Evolutionary conservation across 345 rosid genomes (phyloP).

Genomic region (Ceriops tagal): DNA sequence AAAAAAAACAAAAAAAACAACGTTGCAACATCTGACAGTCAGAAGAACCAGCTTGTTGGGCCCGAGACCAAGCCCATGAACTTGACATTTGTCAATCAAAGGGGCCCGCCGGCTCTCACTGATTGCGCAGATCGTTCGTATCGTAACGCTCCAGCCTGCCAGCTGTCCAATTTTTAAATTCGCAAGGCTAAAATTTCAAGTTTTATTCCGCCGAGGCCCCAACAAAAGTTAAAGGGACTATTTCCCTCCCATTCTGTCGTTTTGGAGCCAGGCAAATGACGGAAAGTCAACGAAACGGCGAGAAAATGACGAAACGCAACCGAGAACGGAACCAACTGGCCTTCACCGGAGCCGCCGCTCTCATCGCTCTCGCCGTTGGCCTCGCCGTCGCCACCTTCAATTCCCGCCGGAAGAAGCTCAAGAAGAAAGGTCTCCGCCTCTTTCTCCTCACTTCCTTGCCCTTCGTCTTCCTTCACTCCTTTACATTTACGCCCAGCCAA

Average conservation of each 20-base stretch:
- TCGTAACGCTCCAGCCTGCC: no score
- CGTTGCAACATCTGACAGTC: no score
- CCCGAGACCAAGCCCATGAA: no score
- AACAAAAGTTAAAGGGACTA: neutral
- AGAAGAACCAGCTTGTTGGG: no score
- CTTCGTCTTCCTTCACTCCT: neutral
- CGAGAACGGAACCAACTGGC: constrained; percentile 44
- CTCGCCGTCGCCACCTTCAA: constrained; percentile 65
- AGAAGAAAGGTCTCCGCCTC: constrained; percentile 45
- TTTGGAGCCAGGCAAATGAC: constrained; percentile 18
- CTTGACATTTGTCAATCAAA: no score
- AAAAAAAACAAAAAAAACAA: no score
- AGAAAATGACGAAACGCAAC: constrained; percentile 36
- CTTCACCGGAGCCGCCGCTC: constrained; percentile 75
- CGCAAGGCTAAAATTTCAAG: no score
- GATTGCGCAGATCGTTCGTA: no score
- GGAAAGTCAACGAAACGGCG: constrained; percentile 26
- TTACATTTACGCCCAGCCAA: neutral
- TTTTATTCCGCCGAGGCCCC: neutral
- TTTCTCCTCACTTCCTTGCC: neutral
- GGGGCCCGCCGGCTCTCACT: no score
- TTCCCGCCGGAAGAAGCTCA: constrained; percentile 44
- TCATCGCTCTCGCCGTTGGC: constrained; percentile 55
- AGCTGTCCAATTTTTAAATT: no score
- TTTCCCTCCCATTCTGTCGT: constrained; percentile 16